Base-by-base conservation (phyloP, 108 stramenopile species). In the Poteriospumella lacustris region DNA sequence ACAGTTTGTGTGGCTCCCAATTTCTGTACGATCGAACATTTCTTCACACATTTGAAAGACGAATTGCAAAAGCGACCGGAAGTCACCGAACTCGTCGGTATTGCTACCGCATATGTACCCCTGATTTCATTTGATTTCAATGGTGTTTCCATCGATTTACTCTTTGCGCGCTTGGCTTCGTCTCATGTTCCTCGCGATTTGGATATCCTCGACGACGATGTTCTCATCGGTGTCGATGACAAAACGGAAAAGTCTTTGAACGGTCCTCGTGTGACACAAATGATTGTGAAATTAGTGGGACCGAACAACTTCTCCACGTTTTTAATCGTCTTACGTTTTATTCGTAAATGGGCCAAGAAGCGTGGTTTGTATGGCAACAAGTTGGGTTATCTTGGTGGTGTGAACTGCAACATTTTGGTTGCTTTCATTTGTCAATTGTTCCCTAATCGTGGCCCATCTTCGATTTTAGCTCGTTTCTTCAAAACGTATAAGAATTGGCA, bases 71-170 rank as follows among this genome's bases (percentile, higher is more conserved):
- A 60, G 0, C 89, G 94, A 82, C 89, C 92, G 19, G 15, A 77
- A n/a, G 64, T 77, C 2, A 43, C 81, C 0, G 75, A 82, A 43
- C 38, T 84, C 24, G 81, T 79, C 42, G 83, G 78, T 31, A 80
- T 84, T 42, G 81, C 81, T 43, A 33, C 33, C 9, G 60, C 60
- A 3, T 26, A 79, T 77, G 84, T 85, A 42, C 98, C 98, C 28
- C 93, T 99, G 81, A 86, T 97, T 58, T 95, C 94, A n/a, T 95
- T 99, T 80, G 95, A 95, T 84, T 95, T 93, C 88, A 92, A 93
- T 77, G 95, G 93, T 19, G 88, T 99, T 58, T 92, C 95, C 79
- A 95, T 99, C 69, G 98, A 99, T 87, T 80, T 99, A 41, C 86
- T 96, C 0, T 96, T 97, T 80, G 95, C 94, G 2, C 82, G 91